Conservation (phyloP, 495 filamentous ascomycete species). For the Aspergillus funiculosus region DNA sequence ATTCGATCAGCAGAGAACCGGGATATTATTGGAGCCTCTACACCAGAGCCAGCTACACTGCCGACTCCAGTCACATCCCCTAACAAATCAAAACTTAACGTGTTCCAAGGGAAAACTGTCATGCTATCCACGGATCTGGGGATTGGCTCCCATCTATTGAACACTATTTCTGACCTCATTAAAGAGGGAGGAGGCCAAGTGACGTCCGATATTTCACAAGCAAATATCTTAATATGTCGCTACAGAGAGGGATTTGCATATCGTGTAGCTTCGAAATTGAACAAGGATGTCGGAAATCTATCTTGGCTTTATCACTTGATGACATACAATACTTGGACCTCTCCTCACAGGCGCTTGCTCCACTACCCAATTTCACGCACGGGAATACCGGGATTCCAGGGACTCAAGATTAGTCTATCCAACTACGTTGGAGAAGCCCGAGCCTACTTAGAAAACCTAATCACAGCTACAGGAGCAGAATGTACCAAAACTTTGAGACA, state of each 20-base stretch:
- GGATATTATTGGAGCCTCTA: slow-evolving; percentile 67
- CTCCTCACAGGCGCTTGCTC: slow-evolving; percentile 69
- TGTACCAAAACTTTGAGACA: slow-evolving; percentile 90
- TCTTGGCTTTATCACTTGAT: slow-evolving; percentile 92
- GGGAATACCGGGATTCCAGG: slow-evolving; percentile 73
- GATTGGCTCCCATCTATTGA: slow-evolving; percentile 57
- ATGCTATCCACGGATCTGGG: slow-evolving; percentile 63
- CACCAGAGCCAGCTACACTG: slow-evolving; percentile 53
- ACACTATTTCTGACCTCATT: slow-evolving; percentile 66
- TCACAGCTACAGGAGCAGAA: slow-evolving; percentile 71
- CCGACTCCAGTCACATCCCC: slow-evolving; percentile 39
- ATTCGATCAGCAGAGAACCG: slow-evolving; percentile 51
- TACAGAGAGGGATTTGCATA: slow-evolving; percentile 81
- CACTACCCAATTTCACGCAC: slow-evolving; percentile 79
- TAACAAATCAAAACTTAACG: slow-evolving; percentile 35
- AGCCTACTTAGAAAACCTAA: slow-evolving; percentile 87
- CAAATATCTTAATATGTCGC: slow-evolving; percentile 79
- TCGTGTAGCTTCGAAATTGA: slow-evolving; percentile 60
- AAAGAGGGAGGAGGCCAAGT: slow-evolving; percentile 61
- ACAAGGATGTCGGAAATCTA: slow-evolving; percentile 83
- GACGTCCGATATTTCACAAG: slow-evolving; percentile 58
- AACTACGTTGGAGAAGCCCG: slow-evolving; percentile 95
- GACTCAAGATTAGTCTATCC: slow-evolving; percentile 74
- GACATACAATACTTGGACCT: slow-evolving; percentile 80
- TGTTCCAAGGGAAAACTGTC: slow-evolving; percentile 52